Conservation (phyloP, 1,139 yeast species). For the Lodderomyces margitis region DNA sequence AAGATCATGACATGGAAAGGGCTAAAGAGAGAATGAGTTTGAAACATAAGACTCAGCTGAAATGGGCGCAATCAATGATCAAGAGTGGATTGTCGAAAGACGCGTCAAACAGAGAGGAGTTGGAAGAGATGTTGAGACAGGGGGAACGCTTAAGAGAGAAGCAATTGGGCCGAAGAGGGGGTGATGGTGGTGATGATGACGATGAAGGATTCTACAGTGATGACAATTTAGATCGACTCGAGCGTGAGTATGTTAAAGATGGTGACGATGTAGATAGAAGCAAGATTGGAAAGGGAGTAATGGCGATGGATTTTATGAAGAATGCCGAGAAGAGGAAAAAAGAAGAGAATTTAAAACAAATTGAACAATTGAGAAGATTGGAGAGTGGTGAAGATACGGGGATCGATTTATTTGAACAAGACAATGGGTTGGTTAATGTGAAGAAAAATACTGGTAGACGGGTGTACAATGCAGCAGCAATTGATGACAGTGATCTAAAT, state of each 20-base stretch:
- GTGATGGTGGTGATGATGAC: conserved; percentile 52
- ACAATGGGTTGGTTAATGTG: conserved; percentile 41
- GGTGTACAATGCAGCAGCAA: conserved; percentile 71
- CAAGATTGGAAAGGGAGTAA: conserved; percentile 75
- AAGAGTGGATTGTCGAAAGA: conserved; percentile 90
- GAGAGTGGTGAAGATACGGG: conserved; percentile 41
- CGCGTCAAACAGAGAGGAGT: conserved; percentile 74
- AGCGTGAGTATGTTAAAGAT: conserved; percentile 42
- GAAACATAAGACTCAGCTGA: conserved; percentile 82
- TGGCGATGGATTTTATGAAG: conserved; percentile 93
- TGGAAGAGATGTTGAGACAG: conserved; percentile 90
- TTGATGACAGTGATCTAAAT: conserved; percentile 42
- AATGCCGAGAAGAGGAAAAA: conserved; percentile 72
- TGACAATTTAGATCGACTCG: conserved; percentile 45
- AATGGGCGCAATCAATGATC: conserved; percentile 91
- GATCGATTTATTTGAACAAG: conserved; percentile 32
- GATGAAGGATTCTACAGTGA: conserved; percentile 36
- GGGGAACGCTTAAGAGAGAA: conserved; percentile 77
- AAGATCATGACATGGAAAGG: conserved; percentile 67
- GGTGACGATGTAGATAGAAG: conserved; percentile 33
- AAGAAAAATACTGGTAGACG: conserved; percentile 75
- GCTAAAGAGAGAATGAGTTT: conserved; percentile 92
- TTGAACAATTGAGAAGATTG: conserved; percentile 49
- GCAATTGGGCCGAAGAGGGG: conserved; percentile 65
- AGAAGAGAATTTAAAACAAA: conserved; percentile 51